Evolutionary conservation across 2,329 filamentous ascomycete species (phyloP).

Genomic region (Bipolaris cookei): DNA sequence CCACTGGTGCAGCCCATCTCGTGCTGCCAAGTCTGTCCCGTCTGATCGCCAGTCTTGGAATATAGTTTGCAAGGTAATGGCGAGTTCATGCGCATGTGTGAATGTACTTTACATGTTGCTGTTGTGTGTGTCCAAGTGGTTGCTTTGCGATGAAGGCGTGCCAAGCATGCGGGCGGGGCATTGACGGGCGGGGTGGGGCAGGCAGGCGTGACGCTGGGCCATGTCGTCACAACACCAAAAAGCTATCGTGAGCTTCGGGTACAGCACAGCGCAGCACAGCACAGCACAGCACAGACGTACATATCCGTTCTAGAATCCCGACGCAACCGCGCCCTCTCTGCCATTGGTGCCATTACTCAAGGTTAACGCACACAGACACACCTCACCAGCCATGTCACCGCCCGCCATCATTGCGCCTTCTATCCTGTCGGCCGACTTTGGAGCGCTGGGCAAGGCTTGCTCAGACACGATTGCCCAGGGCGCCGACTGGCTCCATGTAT

Average conservation of each 20-base stretch:
- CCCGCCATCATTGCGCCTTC: slow-evolving; percentile 95
- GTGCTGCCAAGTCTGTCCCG: slow-evolving; percentile 14
- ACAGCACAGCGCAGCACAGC: no score
- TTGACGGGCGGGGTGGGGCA: slow-evolving; percentile 28
- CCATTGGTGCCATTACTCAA: slow-evolving; percentile 7
- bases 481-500: slow-evolving; percentile 62
- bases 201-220: slow-evolving; percentile 18
- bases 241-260: slow-evolving; percentile 30
- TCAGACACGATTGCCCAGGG: slow-evolving; percentile 82
- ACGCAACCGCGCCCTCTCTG: slow-evolving; percentile 26
- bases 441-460: slow-evolving; percentile 83
- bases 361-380: not conserved
- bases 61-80: not conserved
- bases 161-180: slow-evolving; percentile 25
- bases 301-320: not conserved
- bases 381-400: slow-evolving; percentile 71
- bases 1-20: slow-evolving; percentile 27
- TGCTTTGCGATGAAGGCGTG: slow-evolving; percentile 13
- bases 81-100: no score
- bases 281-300: no score
- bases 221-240: slow-evolving; percentile 44
- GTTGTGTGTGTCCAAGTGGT: not conserved
- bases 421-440: slow-evolving; percentile 98
- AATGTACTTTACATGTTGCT: not conserved
- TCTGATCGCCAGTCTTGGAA: not conserved